Evolutionary conservation across 1,139 yeast species (phyloP).

Genomic region (Diutina mesorugosa): DNA sequence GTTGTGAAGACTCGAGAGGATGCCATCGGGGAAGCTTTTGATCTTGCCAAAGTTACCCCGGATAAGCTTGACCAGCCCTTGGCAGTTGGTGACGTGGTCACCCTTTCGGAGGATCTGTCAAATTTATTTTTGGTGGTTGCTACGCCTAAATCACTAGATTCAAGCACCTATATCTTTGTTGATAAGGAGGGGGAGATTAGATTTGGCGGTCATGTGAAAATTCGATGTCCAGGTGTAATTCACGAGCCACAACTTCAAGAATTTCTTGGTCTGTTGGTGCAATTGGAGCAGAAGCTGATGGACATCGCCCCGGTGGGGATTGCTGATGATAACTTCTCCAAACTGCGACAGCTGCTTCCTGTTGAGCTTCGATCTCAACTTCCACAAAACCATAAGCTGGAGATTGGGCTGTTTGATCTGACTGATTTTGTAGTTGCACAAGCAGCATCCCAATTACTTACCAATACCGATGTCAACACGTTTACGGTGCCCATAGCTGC

Average conservation of each 20-base stretch:
- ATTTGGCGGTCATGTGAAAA: constrained; percentile 31
- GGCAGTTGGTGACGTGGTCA: constrained; percentile 27
- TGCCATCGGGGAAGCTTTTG: background rate
- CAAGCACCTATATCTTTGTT: constrained; percentile 34
- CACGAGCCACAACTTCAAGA: background rate
- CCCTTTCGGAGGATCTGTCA: constrained; percentile 17
- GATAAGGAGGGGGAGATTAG: constrained; percentile 43
- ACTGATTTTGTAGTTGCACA: constrained; percentile 24
- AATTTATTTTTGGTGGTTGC: constrained; percentile 21
- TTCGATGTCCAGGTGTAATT: constrained; percentile 43
- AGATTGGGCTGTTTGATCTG: background rate
- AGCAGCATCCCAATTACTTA: constrained; percentile 25
- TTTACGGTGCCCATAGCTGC: constrained; percentile 24
- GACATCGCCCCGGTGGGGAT: constrained; percentile 29
- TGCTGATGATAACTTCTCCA: constrained; percentile 20
- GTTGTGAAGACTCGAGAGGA: background rate
- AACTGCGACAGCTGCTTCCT: background rate
- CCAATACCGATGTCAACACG: constrained; percentile 24
- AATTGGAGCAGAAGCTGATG: constrained; percentile 18
- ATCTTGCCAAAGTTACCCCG: background rate
- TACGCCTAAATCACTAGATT: constrained; percentile 16
- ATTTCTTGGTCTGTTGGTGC: constrained; percentile 11
- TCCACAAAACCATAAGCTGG: constrained; percentile 8
- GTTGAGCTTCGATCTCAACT: constrained; percentile 3
- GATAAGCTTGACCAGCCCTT: constrained; percentile 9